Evolutionary conservation across 108 stramenopile genomes (phyloP).

Genomic region (Cyclotella atomus): DNA sequence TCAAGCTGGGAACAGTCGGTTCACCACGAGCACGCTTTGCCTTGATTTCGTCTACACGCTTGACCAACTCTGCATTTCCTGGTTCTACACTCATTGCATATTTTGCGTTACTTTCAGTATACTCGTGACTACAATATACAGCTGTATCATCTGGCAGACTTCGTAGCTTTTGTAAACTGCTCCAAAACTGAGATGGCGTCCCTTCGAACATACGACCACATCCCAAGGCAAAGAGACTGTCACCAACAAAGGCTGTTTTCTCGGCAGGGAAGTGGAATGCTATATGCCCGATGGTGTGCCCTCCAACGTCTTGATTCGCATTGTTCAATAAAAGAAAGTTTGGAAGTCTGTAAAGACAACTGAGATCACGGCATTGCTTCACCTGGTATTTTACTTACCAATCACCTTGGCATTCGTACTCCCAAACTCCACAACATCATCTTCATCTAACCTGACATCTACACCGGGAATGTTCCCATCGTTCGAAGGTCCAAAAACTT

Average conservation of each 20-base stretch:
- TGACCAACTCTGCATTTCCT: slow-evolving; percentile 62
- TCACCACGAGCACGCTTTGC: slow-evolving; percentile 56
- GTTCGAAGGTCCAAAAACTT: slow-evolving; percentile 63
- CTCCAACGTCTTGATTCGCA: slow-evolving; percentile 81
- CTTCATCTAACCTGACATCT: slow-evolving; percentile 55
- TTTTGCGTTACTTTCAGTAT: slow-evolving; percentile 77
- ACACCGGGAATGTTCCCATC: slow-evolving; percentile 76
- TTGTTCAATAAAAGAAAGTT: neutral
- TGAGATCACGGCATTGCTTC: no score
- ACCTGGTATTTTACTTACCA: slow-evolving; percentile 45
- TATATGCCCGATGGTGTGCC: slow-evolving; percentile 86
- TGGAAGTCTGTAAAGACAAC: neutral
- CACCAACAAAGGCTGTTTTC: slow-evolving; percentile 76
- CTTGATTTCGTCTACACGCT: slow-evolving; percentile 54
- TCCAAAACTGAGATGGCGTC: slow-evolving; percentile 76
- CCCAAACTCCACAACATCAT: slow-evolving; percentile 68
- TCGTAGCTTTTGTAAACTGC: slow-evolving; percentile 58
- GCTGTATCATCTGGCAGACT: slow-evolving; percentile 80
- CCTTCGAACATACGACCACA: slow-evolving; percentile 93
- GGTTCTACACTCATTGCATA: slow-evolving; percentile 85
- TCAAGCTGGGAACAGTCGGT: slow-evolving; percentile 77
- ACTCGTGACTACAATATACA: slow-evolving; percentile 89
- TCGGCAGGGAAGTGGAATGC: slow-evolving; percentile 79
- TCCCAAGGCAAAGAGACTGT: slow-evolving; percentile 82
- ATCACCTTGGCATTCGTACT: slow-evolving; percentile 56